phyloP scores from a whole-genome alignment of 805 yeast genomes.

The Candida railenensis region DNA sequence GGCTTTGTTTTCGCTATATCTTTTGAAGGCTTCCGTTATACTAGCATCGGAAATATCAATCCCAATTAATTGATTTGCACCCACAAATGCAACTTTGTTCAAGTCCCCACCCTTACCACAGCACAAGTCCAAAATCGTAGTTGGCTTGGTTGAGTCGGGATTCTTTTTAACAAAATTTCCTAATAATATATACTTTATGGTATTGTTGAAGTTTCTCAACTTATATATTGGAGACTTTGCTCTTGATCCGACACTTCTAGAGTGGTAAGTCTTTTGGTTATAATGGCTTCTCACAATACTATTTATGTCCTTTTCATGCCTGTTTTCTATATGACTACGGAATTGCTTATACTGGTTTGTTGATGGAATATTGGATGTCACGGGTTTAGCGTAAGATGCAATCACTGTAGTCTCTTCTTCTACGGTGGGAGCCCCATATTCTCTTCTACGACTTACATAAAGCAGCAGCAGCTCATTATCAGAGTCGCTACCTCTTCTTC shows the following conservation, averaged over 20 bases:
- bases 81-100: constrained; percentile 79
- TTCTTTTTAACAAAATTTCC: constrained; percentile 57
- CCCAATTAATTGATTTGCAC: constrained; percentile 78
- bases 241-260: constrained; percentile 60
- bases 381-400: constrained; percentile 21
- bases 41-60: constrained; percentile 90
- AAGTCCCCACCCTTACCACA: constrained; percentile 99
- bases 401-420: constrained; percentile 8
- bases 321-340: constrained; percentile 34
- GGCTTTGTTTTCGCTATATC: constrained; percentile 59
- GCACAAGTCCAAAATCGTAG: constrained; percentile 75
- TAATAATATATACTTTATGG: constrained; percentile 82
- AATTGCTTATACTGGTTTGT: constrained; percentile 24
- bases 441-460: background rate
- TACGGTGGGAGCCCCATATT: background rate
- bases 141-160: constrained; percentile 21
- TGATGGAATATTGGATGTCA: constrained; percentile 24
- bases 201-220: constrained; percentile 85
- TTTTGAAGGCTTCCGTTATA: constrained; percentile 74
- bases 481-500: background rate
- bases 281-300: constrained; percentile 79
- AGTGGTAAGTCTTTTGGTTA: constrained; percentile 74
- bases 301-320: constrained; percentile 47
- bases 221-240: constrained; percentile 80
- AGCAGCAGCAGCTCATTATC: background rate